phyloP scores from a whole-genome alignment of 2,329 filamentous ascomycete species.

The Torrubiellomyces zombiae region DNA sequence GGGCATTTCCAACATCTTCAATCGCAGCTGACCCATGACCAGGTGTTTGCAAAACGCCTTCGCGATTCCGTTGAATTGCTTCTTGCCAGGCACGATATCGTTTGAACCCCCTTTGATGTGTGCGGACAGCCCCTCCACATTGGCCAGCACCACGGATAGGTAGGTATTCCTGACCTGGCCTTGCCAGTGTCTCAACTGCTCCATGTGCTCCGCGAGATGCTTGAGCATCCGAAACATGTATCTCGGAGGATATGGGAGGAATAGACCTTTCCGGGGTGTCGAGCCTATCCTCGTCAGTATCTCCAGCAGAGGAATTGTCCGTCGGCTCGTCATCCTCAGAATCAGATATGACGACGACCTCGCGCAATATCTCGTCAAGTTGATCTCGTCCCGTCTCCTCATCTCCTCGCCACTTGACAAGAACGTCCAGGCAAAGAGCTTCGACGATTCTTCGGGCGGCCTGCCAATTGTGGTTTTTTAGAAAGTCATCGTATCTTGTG shows the following conservation, averaged over 20 bases:
- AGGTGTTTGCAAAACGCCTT: slow-evolving; percentile 4
- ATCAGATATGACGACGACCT: slow-evolving; percentile 51
- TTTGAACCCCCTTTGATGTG: slow-evolving; percentile 26
- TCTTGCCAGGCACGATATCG: slow-evolving; percentile 28
- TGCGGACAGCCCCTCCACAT: slow-evolving; percentile 13
- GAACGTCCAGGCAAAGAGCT: slow-evolving; percentile 41
- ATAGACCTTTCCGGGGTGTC: no score
- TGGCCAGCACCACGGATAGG: neutral
- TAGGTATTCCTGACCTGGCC: neutral
- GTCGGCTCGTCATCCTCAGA: slow-evolving; percentile 29
- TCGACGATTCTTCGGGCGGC: slow-evolving; percentile 47
- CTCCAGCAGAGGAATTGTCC: slow-evolving; percentile 16
- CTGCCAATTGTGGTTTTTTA: slow-evolving; percentile 39
- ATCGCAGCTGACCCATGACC: slow-evolving; percentile 6
- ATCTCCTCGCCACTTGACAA: slow-evolving; percentile 57
- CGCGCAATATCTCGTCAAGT: slow-evolving; percentile 48
- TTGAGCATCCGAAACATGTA: neutral
- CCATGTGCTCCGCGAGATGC: slow-evolving; percentile 1
- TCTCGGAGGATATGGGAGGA: slow-evolving; percentile 8
- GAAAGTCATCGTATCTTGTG: slow-evolving; percentile 45
- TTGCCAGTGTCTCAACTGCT: slow-evolving; percentile 2
- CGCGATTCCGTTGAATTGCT: slow-evolving; percentile 17
- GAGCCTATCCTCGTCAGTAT: no score
- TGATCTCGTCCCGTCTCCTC: slow-evolving; percentile 53
- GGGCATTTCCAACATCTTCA: slow-evolving; percentile 3